phyloP scores from a whole-genome alignment of 768 basidiomycete species.

The Auriscalpium orientale region DNA sequence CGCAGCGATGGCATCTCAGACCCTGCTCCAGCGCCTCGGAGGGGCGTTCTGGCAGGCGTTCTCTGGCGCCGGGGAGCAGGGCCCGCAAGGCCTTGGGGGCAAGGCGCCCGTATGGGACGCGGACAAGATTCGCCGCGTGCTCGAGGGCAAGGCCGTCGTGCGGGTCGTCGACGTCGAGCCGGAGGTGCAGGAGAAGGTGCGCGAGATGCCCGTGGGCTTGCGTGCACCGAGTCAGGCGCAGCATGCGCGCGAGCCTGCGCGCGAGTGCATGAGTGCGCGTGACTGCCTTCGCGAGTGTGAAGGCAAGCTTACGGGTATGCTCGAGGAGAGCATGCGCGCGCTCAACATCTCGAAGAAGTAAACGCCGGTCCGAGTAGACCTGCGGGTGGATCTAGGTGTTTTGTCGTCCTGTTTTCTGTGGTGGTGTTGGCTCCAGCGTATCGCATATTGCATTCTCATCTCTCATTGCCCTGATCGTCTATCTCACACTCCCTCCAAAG shows the following conservation, averaged over 20 bases:
- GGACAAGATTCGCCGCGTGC: conserved; percentile 73
- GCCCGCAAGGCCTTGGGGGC: conserved; percentile 16
- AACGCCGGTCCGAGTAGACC: neutral
- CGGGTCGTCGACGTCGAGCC: conserved; percentile 70
- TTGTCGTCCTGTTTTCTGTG: too few species aligned
- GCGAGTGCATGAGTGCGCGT: conserved; percentile 9
- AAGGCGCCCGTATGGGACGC: conserved; percentile 37
- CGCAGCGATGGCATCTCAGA: conserved; percentile 74
- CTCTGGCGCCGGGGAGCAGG: conserved; percentile 34
- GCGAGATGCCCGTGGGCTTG: neutral
- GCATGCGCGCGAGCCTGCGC: conserved; percentile 4
- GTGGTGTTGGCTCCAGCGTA: too few species aligned
- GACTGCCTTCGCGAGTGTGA: conserved; percentile 2
- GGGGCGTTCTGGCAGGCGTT: conserved; percentile 88
- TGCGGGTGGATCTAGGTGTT: too few species aligned
- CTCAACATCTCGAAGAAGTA: conserved; percentile 49
- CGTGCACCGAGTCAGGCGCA: neutral
- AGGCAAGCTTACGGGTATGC: conserved; percentile 29
- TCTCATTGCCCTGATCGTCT: too few species aligned
- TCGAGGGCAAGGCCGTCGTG: conserved; percentile 79
- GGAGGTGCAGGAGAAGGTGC: neutral
- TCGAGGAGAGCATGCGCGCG: conserved; percentile 67
- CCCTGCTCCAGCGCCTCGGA: conserved; percentile 62
- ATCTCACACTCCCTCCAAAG: too few species aligned
- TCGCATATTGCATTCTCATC: too few species aligned